Evolutionary conservation across 2,329 filamentous ascomycete genomes (phyloP), one percentile per base, ranked within the genome.

Genomic region (Colletotrichum horii): DNA sequence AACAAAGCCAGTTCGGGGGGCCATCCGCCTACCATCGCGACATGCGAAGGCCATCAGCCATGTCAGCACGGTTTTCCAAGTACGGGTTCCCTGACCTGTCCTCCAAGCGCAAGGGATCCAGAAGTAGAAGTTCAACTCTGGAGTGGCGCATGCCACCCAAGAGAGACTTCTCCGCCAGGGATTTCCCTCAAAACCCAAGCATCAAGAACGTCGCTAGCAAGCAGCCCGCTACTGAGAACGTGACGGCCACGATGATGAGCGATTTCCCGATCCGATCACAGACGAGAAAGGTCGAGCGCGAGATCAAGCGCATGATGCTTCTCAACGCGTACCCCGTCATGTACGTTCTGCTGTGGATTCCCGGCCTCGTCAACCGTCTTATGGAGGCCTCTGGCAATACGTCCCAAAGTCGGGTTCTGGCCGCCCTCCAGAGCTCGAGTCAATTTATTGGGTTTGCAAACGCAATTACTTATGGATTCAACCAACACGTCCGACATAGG

Each of bases 341-440:
- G 48, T 85, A 84, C 78, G 81, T 85, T 58, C 62, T 85, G 7
- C 80, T 85, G n/a, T 85, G 82, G 83, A 80, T 85, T 8, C 84
- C 84, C 0, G 84, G 84, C 8, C 81, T 86, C 69, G 73, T 78
- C 43, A 86, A 85, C 78, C 80, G 82, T 32, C 66, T 82, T 55
- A 79, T 79, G 55, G 83, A 83, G 76, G 80, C 77, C 30, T 78
- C 80, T 3, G 82, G 78, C 16, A 65, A 77, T 8, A n/a, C 30
- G 9, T 69, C 68, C 0, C 70, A 73, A 15, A 76, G 74, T 60
- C 76, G 74, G 2, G 78, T 79, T 76, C 71, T 83, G 38, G 52
- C 65, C 26, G 79, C 83, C 15, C 67, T 84, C 67, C 84, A 85
- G 75, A 80, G 80, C 24, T 82, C 81, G 61, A 85, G 83, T 8